These are phyloP conservation scores for Atkinsonella texensis DNA, from an alignment of 2,329 filamentous ascomycete genomes.

Conservation along the genomic window DNA sequence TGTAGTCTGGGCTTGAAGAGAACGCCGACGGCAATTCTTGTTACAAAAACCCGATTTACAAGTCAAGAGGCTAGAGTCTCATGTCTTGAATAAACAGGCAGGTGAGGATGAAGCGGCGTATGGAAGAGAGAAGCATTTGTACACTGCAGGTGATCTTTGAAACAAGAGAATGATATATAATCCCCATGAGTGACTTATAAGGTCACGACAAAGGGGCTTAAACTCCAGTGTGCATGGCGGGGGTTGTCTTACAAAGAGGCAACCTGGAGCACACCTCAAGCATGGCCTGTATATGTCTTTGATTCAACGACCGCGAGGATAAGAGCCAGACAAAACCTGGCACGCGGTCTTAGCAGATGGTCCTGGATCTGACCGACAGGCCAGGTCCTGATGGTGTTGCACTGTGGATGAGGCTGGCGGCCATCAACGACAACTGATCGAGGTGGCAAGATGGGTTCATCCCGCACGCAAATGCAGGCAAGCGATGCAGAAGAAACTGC, in stretches of 20 bases:
- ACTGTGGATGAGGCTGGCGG: constrained; percentile 4
- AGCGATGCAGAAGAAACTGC: background rate
- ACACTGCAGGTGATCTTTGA: constrained; percentile 5
- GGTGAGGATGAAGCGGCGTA: background rate
- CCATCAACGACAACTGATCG: background rate
- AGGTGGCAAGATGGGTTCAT: background rate
- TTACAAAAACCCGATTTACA: background rate
- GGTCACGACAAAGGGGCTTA: constrained; percentile 5
- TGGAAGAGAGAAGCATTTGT: constrained; percentile 2
- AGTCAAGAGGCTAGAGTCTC: background rate
- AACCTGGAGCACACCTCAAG: background rate
- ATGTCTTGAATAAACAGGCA: background rate
- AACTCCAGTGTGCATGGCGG: constrained; percentile 4
- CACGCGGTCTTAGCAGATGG: constrained; percentile 8
- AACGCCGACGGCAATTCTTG: background rate
- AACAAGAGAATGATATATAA: constrained; percentile 2
- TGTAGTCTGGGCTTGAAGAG: background rate
- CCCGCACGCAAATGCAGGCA: background rate
- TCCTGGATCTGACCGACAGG: constrained; percentile 2
- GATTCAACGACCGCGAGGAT: constrained; percentile 1
- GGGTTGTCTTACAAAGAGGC: constrained; percentile 2
- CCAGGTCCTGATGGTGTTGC: background rate
- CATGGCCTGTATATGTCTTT: background rate
- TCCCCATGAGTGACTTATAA: background rate
- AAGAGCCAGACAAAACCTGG: constrained; percentile 1